Evolutionary conservation across 2,329 filamentous ascomycete species (phyloP), one percentile per base, ranked within the genome.

Genomic region (Pleurostoma richardsiae): DNA sequence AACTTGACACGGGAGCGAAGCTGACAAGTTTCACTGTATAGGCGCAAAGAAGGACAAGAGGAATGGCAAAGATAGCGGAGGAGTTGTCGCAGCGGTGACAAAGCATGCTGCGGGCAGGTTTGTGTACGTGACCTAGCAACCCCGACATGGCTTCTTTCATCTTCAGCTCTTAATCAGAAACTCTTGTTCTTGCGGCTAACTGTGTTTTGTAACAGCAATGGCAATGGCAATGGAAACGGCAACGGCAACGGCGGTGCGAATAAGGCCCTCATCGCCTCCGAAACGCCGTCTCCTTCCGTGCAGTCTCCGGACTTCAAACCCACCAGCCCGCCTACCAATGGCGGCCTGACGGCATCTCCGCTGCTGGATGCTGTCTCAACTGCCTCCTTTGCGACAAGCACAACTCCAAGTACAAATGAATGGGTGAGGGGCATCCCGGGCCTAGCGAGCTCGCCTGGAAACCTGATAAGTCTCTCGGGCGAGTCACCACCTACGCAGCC

Each of bases 401-500:
- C 69, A 39, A 70, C 69, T 6, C 70, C 71, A 41, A 75, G 71
- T 56, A 67, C 72, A 58, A 69, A 68, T 54, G 72, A 75, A 54
- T 77, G 73, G 71, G 59, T 65, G 51, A 63, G 67, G 44, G 59
- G 59, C n/a, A 43, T 52, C 3, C 45, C 62, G 46, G 70, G 62
- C 49, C 65, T 77, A 55, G 69, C 65, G 57, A 72, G 73, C 49
- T 77, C 75, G n/a, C 74, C 74, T n/a, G 68, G 71, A 43, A 77
- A 77, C 49, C 64, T 77, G 47, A 75, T 77, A 52, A 75, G 67
- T 56, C 58, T 77, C 48, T 67, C 68, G 59, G 73, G 72, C 45
- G 75, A 78, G 52, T 78, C 74, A 27, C 74, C 75, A 42, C 74
- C 75, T 3, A 77, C 73, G 19, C 72, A 73, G 41, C 73, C 73